Evolutionary conservation across 306 rosid species (phyloP).

Genomic region (Lathyrus oleraceus): DNA sequence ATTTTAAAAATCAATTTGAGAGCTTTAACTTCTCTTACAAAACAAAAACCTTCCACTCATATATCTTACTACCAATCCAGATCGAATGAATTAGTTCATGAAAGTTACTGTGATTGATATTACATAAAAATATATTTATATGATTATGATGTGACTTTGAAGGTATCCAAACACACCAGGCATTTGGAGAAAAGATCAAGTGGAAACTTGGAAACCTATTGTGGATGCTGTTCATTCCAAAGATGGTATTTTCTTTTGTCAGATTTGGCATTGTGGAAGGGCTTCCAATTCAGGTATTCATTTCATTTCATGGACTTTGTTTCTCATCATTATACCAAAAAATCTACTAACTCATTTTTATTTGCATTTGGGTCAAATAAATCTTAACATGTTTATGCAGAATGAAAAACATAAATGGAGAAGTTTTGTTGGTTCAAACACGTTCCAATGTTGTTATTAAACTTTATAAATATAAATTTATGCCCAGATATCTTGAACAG

Average conservation of each 20-base stretch:
- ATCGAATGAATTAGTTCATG: too few species aligned
- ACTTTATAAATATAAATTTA: too few species aligned
- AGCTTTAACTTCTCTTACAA: too few species aligned
- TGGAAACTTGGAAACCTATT: constrained; percentile 18
- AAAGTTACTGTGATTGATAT: too few species aligned
- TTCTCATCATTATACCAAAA: neutral
- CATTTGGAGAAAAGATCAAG: constrained; percentile 17
- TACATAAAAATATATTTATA: neutral
- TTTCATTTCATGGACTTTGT: neutral
- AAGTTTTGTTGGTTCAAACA: too few species aligned
- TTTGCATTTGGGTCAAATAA: neutral
- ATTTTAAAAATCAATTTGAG: too few species aligned
- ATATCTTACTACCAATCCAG: too few species aligned
- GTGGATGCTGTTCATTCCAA: constrained; percentile 21
- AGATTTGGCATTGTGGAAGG: constrained; percentile 24
- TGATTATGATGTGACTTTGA: neutral
- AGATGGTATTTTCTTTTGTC: constrained; percentile 9
- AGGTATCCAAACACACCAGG: constrained; percentile 10
- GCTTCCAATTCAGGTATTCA: constrained; percentile 18
- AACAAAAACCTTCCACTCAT: too few species aligned
- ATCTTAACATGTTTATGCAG: constrained; percentile 2
- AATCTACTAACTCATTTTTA: neutral
- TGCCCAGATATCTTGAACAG: neutral
- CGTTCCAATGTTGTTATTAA: too few species aligned
- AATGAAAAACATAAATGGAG: too few species aligned